Conservation (phyloP, 306 rosid genomes). For the Sesbania bispinosa region DNA sequence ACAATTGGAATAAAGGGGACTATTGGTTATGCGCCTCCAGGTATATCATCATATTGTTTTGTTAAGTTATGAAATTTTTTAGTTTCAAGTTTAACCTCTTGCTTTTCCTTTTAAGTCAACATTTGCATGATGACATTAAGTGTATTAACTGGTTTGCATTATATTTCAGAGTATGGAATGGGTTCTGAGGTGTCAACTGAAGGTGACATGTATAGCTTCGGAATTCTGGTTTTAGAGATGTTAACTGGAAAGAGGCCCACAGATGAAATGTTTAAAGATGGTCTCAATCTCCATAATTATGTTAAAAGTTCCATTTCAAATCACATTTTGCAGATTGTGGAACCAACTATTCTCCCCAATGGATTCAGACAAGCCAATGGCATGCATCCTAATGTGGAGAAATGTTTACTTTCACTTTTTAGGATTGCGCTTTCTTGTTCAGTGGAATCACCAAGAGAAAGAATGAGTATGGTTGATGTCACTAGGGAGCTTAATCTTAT, state of each 20-base stretch:
- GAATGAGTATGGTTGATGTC: slow-evolving; percentile 23
- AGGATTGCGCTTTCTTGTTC: slow-evolving; percentile 27
- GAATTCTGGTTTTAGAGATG: slow-evolving; percentile 35
- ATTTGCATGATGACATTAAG: no score
- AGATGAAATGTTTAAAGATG: slow-evolving; percentile 26
- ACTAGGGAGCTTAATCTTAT: slow-evolving; percentile 9
- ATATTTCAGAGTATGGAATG: slow-evolving; percentile 26
- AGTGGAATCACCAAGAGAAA: slow-evolving; percentile 16
- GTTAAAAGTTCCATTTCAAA: slow-evolving; percentile 8
- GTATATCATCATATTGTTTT: no score
- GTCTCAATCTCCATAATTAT: slow-evolving; percentile 20
- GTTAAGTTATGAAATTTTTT: not conserved
- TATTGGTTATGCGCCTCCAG: not conserved
- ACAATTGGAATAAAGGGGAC: not conserved
- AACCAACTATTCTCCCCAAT: not conserved
- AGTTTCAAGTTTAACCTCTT: not conserved
- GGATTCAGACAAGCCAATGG: not conserved
- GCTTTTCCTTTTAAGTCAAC: no score
- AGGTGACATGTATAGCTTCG: slow-evolving; percentile 36
- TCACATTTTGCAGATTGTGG: slow-evolving; percentile 11
- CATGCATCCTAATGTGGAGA: not conserved
- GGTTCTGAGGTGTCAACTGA: slow-evolving; percentile 21
- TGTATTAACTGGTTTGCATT: not conserved
- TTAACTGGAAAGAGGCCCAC: slow-evolving; percentile 27
- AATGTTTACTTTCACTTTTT: slow-evolving; percentile 11